Conservation (phyloP, 108 stramenopile species). For the Skeletonema tropicum region DNA sequence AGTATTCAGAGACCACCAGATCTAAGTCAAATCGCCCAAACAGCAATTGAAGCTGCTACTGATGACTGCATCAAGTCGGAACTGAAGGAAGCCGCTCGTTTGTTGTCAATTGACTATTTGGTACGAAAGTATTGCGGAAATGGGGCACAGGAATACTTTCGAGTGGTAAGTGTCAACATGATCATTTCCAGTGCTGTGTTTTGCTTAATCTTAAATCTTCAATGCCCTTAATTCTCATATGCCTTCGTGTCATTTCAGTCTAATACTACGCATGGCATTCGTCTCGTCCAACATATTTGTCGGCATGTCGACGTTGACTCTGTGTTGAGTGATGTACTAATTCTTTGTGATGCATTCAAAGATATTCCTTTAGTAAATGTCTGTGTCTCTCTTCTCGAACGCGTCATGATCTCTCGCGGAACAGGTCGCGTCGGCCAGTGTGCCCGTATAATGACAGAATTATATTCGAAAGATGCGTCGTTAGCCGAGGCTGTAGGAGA, state of each 20-base stretch:
- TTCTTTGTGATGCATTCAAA: constrained; percentile 78
- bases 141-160: constrained; percentile 78
- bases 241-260: constrained; percentile 26
- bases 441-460: constrained; percentile 23
- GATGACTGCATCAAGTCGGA: constrained; percentile 71
- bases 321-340: constrained; percentile 60
- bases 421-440: constrained; percentile 33
- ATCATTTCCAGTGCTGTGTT: not conserved
- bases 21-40: constrained; percentile 60
- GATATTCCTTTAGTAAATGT: constrained; percentile 64
- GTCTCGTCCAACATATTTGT: constrained; percentile 70
- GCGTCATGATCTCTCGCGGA: constrained; percentile 38
- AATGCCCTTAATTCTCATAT: not conserved
- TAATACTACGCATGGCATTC: constrained; percentile 69
- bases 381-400: constrained; percentile 60
- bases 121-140: constrained; percentile 82
- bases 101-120: constrained; percentile 73
- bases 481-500: constrained; percentile 44
- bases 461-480: constrained; percentile 28
- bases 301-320: constrained; percentile 54
- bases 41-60: constrained; percentile 72
- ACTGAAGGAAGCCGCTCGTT: constrained; percentile 75
- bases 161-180: constrained; percentile 34
- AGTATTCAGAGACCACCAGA: constrained; percentile 65
- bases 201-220: not conserved